Conservation (phyloP, 1,284 basidiomycete species). For the Gomphus bonarii region DNA sequence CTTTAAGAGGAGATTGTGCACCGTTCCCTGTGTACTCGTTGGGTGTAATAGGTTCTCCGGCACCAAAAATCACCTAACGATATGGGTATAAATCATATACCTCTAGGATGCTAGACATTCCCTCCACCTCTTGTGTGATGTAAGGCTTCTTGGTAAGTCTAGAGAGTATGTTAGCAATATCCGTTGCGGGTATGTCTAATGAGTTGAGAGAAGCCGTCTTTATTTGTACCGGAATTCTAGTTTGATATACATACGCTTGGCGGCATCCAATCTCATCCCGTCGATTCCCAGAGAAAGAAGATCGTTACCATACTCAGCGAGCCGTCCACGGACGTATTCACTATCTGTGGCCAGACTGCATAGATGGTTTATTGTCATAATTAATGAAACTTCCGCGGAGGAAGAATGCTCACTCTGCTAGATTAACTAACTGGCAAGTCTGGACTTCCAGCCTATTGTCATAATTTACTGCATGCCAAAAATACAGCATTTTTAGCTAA, state of each 20-base stretch:
- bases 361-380: too few relatives aligned
- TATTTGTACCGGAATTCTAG: not conserved
- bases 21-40: slow-evolving; percentile 45
- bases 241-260: slow-evolving; percentile 37
- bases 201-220: not conserved
- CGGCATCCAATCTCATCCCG: slow-evolving; percentile 56
- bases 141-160: slow-evolving; percentile 25
- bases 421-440: slow-evolving; percentile 35
- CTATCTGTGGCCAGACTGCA: slow-evolving; percentile 44
- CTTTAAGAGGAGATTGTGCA: slow-evolving; percentile 15
- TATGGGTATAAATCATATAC: not conserved
- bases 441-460: slow-evolving; percentile 42
- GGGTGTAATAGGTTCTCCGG: slow-evolving; percentile 42
- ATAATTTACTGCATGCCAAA: slow-evolving; percentile 31
- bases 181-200: slow-evolving; percentile 41
- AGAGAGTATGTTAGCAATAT: slow-evolving; percentile 43
- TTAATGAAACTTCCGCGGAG: not conserved
- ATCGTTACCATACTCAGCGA: slow-evolving; percentile 52
- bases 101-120: not conserved
- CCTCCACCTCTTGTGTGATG: slow-evolving; percentile 16
- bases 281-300: slow-evolving; percentile 51
- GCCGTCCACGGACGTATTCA: slow-evolving; percentile 40
- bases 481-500: not conserved
- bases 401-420: slow-evolving; percentile 13
- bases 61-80: slow-evolving; percentile 34